A percentile compares a stretch with the other conserved stretches of the same genome.
These are phyloP conservation scores for Saccharomyces hybrid DNA, from an alignment of 1,139 yeast species.

Conservation along the genomic window DNA sequence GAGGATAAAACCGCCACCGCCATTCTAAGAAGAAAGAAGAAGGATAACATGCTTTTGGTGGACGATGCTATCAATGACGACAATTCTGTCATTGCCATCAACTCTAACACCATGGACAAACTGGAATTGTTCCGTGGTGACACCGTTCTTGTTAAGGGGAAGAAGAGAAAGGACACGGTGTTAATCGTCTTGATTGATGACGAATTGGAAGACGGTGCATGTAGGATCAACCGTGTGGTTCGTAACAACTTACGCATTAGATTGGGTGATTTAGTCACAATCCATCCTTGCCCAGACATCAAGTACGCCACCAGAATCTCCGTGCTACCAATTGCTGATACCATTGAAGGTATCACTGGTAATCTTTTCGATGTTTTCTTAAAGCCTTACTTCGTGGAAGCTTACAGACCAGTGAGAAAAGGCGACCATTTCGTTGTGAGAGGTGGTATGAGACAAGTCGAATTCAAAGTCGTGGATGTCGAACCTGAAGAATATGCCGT, in stretches of 20 bases:
- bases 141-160: constrained; percentile 93
- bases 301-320: constrained; percentile 89
- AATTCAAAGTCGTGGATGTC: constrained; percentile 94
- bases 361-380: constrained; percentile 93
- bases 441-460: constrained; percentile 99
- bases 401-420: constrained; percentile 96
- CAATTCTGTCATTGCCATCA: constrained; percentile 91
- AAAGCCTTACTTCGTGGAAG: constrained; percentile 97
- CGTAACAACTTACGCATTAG: constrained; percentile 92
- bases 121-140: constrained; percentile 96
- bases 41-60: constrained; percentile 82
- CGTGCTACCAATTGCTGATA: constrained; percentile 95
- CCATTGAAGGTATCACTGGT: constrained; percentile 96
- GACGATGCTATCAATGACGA: constrained; percentile 98
- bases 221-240: constrained; percentile 89
- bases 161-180: constrained; percentile 97
- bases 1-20: constrained; percentile 97
- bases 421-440: constrained; percentile 95
- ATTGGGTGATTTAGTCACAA: constrained; percentile 81
- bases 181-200: constrained; percentile 93
- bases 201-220: constrained; percentile 92
- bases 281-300: constrained; percentile 96
- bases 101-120: constrained; percentile 90
- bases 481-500: constrained; percentile 97
- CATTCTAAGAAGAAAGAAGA: constrained; percentile 93